Base-by-base conservation (phyloP, 768 basidiomycete genomes). In the Saitozyma podzolica region DNA sequence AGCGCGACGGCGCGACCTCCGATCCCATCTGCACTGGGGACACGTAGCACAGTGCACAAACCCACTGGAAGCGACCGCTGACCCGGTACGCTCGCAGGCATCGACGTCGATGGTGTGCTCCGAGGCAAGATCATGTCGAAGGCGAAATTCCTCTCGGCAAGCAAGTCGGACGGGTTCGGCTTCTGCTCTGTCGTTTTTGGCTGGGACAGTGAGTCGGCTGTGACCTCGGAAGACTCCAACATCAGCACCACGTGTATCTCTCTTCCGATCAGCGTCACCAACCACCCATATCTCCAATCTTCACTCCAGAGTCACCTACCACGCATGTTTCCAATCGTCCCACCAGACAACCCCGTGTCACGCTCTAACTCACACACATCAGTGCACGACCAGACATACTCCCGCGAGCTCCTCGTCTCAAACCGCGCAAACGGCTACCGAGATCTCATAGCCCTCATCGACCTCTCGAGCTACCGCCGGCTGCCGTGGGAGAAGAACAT, bases 71-170 rank as follows among this genome's bases (percentile, higher is more conserved):
- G 20, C 37, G 5, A 29, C 5, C 29, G 29, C 29, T 29, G 29
- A 29, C 29, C 29, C 29, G 29, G 2, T 5, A 29, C 29, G 29
- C 29, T 29, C 7, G 3, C 64, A 79, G 80, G 79, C 37, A 61
- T 80, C 58, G 80, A 81, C 57, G 92, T 94, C 42, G 95, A 98
- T 80, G 95, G 95, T 39, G 87, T 97, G 10, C 83, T 96, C 14
- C 85, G 95, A 40, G 95, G 95, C n/a, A 97, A 97, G 80, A 90
- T 88, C 61, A 77, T 96, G 92, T 90, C 89, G 14, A 96, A 90
- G 80, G 84, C 87, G 55, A 98, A 98, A 81, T 96, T 98, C 76
- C 75, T 96, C 41, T 86, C 86, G 54, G 89, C 91, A 0, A 89
- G 84, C 8, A 85, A 87, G 54, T 58, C 64, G 0, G 86, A 88